A percentile compares a stretch with the other conserved stretches of the same genome.
These are phyloP conservation scores for Metarhizium rileyi DNA, from an alignment of 2,329 filamentous ascomycete species.

Conservation along the genomic window DNA sequence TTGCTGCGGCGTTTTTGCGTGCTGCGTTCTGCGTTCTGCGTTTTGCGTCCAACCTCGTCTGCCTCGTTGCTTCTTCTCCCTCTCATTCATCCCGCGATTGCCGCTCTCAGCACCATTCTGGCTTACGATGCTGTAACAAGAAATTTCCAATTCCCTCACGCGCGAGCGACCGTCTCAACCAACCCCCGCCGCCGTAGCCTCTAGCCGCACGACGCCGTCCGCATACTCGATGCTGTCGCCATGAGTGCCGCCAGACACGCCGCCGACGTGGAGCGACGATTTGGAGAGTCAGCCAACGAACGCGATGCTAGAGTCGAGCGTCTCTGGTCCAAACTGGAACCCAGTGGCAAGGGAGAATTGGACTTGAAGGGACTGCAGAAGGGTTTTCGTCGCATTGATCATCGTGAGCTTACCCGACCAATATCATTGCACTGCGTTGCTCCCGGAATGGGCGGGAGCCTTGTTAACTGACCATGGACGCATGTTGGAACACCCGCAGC, in stretches of 20 bases:
- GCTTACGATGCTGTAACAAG: slow-evolving; percentile 10
- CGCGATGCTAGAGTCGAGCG: slow-evolving; percentile 73
- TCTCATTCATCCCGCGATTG: not conserved
- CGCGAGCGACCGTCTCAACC: slow-evolving; percentile 6
- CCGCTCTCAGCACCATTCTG: not conserved
- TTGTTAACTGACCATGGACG: slow-evolving; percentile 2
- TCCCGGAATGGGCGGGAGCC: not conserved
- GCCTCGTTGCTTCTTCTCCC: not conserved
- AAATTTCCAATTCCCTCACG: slow-evolving; percentile 5
- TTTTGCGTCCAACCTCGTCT: not conserved
- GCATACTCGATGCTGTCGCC: slow-evolving; percentile 19
- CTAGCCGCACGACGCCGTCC: slow-evolving; percentile 18
- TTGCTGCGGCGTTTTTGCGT: too few relatives aligned
- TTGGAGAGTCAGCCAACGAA: slow-evolving; percentile 67
- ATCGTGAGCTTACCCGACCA: slow-evolving; percentile 50
- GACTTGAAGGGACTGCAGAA: slow-evolving; percentile 77
- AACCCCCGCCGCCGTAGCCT: slow-evolving; percentile 7
- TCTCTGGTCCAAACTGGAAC: slow-evolving; percentile 78
- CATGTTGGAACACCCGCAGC: slow-evolving; percentile 28
- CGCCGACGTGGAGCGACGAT: slow-evolving; percentile 48
- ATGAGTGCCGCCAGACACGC: slow-evolving; percentile 38
- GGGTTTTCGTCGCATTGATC: slow-evolving; percentile 80
- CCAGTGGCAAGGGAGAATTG: slow-evolving; percentile 64
- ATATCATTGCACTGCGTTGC: too few relatives aligned
- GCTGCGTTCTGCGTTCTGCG: too few relatives aligned